Evolutionary conservation across 2,329 filamentous ascomycete species (phyloP), one percentile per base, ranked within the genome.

Genomic region (Aphanocladium album): DNA sequence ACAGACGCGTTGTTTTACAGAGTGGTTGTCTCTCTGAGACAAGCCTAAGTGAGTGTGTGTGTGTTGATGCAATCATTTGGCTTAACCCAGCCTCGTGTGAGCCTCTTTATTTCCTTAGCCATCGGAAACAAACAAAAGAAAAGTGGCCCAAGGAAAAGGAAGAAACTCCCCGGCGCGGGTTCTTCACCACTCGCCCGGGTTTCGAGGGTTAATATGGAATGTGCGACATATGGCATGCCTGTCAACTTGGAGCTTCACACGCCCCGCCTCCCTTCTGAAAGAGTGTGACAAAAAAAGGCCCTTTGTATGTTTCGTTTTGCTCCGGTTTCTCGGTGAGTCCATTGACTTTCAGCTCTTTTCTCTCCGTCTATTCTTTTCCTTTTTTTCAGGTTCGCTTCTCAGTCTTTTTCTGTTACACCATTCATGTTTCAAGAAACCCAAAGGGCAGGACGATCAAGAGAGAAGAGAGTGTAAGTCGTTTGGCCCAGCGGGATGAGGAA

Each of bases 211-310:
- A 23, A 16, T 27, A n/a, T 51, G 56, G 56, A 58, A 58, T 58
- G 56, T 43, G 56, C 46, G 46, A 49, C 46, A 49, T 49, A 21
- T 49, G 46, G 46, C 23, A 51, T 58, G 37, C 35, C 56, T 51
- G 37, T 45, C 46, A 41, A 12, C 21, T 43, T 51, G 12, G 9
- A 33, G 46, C 56, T 43, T 58, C 35, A 47, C 33, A 6, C 30
- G 5, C 30, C 30, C 30, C 30, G 5, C 37, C 41, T 23, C 23
- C 52, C 25, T 33, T 30, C 5, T 16, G 14, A 14, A 37, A 30
- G 9, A 30, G 30, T 30, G 30, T 5, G 9, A 30, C 5, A 30
- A 30, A 9, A 30, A 19, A 11, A 19, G 45, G 16, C 35, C 35
- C 35, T 23, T 43, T 16, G 17, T 14, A 6, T 50, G 55, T 50